Evolutionary conservation across 345 rosid genomes (phyloP).

Genomic region (Limnanthes douglasii): DNA sequence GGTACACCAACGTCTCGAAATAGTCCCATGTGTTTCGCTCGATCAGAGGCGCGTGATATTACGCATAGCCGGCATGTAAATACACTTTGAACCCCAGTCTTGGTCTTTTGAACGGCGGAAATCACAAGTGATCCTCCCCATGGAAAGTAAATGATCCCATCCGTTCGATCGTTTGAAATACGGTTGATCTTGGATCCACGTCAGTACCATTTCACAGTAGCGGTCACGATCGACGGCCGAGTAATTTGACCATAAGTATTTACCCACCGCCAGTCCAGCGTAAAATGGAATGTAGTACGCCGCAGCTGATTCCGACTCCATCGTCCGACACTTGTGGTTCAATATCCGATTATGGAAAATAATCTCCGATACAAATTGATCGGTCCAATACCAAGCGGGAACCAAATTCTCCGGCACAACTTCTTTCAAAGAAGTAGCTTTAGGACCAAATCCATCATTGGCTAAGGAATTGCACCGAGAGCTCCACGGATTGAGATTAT

Average conservation of each 20-base stretch:
- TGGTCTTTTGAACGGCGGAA: conserved; percentile 58
- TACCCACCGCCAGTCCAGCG: conserved; percentile 93
- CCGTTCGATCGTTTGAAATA: conserved; percentile 56
- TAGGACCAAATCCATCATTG: conserved; percentile 59
- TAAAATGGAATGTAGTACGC: conserved; percentile 88
- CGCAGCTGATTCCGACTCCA: conserved; percentile 48
- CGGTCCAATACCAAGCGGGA: conserved; percentile 93
- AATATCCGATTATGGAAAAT: conserved; percentile 66
- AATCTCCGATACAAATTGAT: conserved; percentile 75
- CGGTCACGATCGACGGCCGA: conserved; percentile 56
- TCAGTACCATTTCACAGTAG: conserved; percentile 49
- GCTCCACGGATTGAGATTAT: conserved; percentile 74
- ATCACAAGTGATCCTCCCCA: conserved; percentile 99
- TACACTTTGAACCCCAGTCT: conserved; percentile 92
- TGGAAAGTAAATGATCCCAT: conserved; percentile 87
- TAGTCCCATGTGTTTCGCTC: conserved; percentile 99
- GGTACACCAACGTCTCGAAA: conserved; percentile 88
- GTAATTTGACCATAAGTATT: conserved; percentile 46
- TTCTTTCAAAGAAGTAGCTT: conserved; percentile 31
- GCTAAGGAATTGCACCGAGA: conserved; percentile 62
- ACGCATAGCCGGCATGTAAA: conserved; percentile 65
- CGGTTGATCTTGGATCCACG: conserved; percentile 56
- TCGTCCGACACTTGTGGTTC: conserved; percentile 60
- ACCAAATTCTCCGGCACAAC: conserved; percentile 41
- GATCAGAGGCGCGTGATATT: conserved; percentile 88